These are phyloP conservation scores for Tieghemostelium lacteum DNA, from an alignment of 78 protist species.

Conservation along the genomic window DNA sequence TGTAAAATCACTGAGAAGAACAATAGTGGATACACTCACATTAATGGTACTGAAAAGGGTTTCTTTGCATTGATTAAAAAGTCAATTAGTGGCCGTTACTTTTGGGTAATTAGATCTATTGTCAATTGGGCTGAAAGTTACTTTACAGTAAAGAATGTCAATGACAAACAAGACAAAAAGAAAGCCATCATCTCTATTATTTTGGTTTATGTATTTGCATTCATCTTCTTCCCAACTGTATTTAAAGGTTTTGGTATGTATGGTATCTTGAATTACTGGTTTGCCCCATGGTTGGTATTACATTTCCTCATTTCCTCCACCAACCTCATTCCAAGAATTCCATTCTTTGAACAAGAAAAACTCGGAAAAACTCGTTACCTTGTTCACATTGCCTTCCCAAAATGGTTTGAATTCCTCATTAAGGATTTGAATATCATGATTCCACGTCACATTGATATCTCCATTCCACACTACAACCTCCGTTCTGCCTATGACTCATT, in stretches of 20 bases:
- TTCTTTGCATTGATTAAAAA: too few species aligned
- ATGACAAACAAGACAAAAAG: conserved; percentile 31
- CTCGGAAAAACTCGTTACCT: not conserved
- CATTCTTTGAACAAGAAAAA: conserved; percentile 44
- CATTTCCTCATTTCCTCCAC: conserved; percentile 54
- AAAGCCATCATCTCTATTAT: conserved; percentile 57
- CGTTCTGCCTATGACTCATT: conserved; percentile 56
- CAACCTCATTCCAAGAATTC: conserved; percentile 41
- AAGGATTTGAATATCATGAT: conserved; percentile 53
- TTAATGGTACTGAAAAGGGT: too few species aligned
- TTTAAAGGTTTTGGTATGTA: conserved; percentile 60
- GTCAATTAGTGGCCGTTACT: conserved; percentile 28
- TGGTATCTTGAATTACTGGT: conserved; percentile 69
- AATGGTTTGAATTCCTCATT: conserved; percentile 70
- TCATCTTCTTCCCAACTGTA: conserved; percentile 67
- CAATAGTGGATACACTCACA: not conserved
- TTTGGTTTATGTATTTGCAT: conserved; percentile 50
- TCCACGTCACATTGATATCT: conserved; percentile 61
- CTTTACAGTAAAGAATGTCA: conserved; percentile 10
- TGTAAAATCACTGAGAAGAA: not conserved
- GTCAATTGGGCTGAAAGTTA: conserved; percentile 20
- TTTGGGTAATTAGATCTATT: conserved; percentile 41
- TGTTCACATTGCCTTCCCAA: conserved; percentile 69
- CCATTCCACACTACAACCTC: conserved; percentile 72
- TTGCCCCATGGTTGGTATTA: conserved; percentile 67